Base-by-base conservation (phyloP, 208 protist genomes). In the Herpetomonas samuelpessoai region DNA sequence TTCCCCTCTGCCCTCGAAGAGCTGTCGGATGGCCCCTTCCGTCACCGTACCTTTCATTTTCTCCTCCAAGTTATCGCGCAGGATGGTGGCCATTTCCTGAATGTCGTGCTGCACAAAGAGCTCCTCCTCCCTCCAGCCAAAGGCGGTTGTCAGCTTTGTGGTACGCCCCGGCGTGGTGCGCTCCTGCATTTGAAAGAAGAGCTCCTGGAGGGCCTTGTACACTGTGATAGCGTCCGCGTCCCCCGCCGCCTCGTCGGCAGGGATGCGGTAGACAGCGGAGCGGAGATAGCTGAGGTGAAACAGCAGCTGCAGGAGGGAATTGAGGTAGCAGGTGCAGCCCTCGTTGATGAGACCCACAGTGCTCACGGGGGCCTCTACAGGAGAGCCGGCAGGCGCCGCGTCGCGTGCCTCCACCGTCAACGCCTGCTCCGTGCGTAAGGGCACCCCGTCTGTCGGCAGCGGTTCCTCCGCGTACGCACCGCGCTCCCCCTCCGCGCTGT, bases 321-420 rank as follows among this genome's bases (percentile, higher is more conserved):
- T 97, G 22, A 97, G 62, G 62, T 97, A 97, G 67, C 92, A 97
- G 30, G 90, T 96, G 62, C 81, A 86, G 57, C 92, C 90, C 45
- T 96, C 86, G 69, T 97, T 97, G 47, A 92, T 73, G 49, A 97
- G 76, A 6, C 92, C 92, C 19, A 84, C 77, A 1, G 74, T 76
- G 4, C 62, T 53, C 1, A 60, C 53, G 0, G 27, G 41, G 7
- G 4, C 26, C 3, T 31, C 38, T 4, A 16, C 54, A 9, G 35
- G 35, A 6, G 35, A 41, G 9, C 9, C 9, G 35, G 9, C 35
- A 18, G 35, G 35, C 9, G 35, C 35, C 9, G 35, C 35, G 35
- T 6, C 9, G 14, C 35, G 9, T 6, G 35, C 6, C 35, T 14
- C 35, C 35, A 14, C 14, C 9, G 14, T 6, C 9, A 6, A 6